Base-by-base conservation (phyloP, 768 basidiomycete genomes). In the Tylopilus intermedius region DNA sequence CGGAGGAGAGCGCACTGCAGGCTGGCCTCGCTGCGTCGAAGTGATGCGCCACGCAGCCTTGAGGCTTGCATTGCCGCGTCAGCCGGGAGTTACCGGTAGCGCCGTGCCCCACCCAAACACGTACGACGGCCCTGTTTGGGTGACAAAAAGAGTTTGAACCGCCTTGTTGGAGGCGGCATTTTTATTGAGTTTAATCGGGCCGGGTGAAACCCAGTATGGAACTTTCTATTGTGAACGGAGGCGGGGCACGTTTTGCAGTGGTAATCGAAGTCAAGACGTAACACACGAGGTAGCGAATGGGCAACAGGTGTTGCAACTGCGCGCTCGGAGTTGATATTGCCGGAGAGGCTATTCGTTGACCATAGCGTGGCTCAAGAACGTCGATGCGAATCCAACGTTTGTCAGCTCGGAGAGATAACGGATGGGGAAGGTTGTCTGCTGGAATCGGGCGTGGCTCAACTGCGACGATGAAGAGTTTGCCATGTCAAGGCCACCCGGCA, bases 191-290 rank as follows among this genome's bases (percentile, higher is more conserved):
- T 56, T 27, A 13, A 27, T 24, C 57, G 51, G 50, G 18, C 51
- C 48, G 51, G 40, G 29, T 15, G 11, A 15, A 41, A 7, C 41
- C 47, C 18, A 27, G 57, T 37, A 50, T 22, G 29, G 53, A 1
- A 42, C n/a, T 35, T 44, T 53, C 49, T 53, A 58, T 58, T 49
- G 56, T 40, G 41, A 48, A 46, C 7, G 13, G 33, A 2, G 7
- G 47, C 51, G 48, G 51, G 56, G 24, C 57, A 58, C 58, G 58
- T 58, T 58, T 47, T 33, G 24, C 13, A 18, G 44, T 44, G 39
- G 45, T 54, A 45, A 58, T 58, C 56, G 58, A 58, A 58, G 56
- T 14, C 7, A 37, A 37, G 40, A 58, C 57, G 57, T 58, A 58
- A 57, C 2, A 37, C 15, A n/a, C 41, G 22, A 24, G 41, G 41